Conservation (phyloP, 768 basidiomycete species). For the Lactarius quietus region DNA sequence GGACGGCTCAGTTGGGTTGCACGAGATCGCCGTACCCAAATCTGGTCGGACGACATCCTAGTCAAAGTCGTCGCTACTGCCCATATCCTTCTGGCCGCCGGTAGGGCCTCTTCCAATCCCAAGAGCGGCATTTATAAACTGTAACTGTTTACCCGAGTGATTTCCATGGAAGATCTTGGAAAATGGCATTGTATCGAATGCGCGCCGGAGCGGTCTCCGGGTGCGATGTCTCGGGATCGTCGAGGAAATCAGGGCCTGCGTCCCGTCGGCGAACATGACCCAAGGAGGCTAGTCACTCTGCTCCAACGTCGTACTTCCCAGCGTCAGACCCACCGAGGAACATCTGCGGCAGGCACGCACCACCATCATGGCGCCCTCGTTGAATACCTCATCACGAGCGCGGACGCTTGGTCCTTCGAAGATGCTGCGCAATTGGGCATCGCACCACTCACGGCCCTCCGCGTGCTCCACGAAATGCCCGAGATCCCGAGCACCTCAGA, state of each 20-base stretch:
- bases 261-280: slow-evolving; percentile 30
- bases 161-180: too few relatives aligned
- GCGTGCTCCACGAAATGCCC: slow-evolving; percentile 19
- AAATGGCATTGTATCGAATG: background rate
- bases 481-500: slow-evolving; percentile 1
- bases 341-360: slow-evolving; percentile 17
- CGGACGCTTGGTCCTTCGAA: slow-evolving; percentile 24
- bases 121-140: background rate
- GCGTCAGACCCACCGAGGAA: background rate
- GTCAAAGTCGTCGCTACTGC: slow-evolving; percentile 37
- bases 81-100: slow-evolving; percentile 30
- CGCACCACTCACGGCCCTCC: slow-evolving; percentile 21
- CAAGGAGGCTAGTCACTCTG: slow-evolving; percentile 24
- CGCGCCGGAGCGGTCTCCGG: slow-evolving; percentile 28
- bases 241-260: slow-evolving; percentile 12
- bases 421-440: slow-evolving; percentile 21
- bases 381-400: slow-evolving; percentile 30
- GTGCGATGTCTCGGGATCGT: slow-evolving; percentile 31
- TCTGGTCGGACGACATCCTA: slow-evolving; percentile 19
- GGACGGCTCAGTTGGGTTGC: slow-evolving; percentile 16
- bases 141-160: background rate
- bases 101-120: slow-evolving; percentile 18
- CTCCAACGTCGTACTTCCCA: background rate
- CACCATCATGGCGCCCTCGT: slow-evolving; percentile 29
- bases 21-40: slow-evolving; percentile 16